A percentile compares a stretch with the other conserved stretches of the same genome.
phyloP scores from a whole-genome alignment of 139 green algal genomes.

The Volvox africanus region DNA sequence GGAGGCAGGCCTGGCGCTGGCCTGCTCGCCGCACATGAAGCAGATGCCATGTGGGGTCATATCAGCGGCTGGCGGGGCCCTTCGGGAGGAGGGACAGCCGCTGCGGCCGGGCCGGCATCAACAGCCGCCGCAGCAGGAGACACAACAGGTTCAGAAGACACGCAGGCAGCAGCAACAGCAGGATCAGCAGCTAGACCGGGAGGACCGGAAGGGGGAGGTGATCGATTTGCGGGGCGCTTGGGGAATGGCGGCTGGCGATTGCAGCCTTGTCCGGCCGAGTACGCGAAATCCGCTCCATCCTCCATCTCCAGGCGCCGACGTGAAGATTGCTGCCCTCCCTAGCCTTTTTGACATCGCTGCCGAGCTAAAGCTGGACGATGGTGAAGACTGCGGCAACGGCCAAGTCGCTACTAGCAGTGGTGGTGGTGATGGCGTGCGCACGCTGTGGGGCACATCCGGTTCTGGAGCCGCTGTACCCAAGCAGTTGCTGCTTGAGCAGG shows the following conservation, averaged over 20 bases:
- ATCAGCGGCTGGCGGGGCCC: not conserved
- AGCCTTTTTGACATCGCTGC: not conserved
- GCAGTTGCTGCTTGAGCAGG: not conserved
- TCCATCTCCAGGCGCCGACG: too few relatives aligned
- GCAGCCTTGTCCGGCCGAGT: not conserved
- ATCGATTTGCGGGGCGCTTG: slow-evolving; percentile 4
- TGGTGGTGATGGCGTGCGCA: too few relatives aligned
- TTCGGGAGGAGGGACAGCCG: not conserved
- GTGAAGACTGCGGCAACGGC: not conserved
- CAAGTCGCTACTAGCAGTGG: not conserved
- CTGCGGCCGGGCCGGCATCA: not conserved
- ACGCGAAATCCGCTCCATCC: too few relatives aligned
- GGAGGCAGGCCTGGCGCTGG: not conserved
- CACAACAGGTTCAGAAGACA: not conserved
- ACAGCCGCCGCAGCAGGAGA: not conserved
- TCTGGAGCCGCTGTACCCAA: not conserved
- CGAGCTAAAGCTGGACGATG: not conserved
- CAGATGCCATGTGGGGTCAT: not conserved
- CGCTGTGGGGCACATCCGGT: too few relatives aligned
- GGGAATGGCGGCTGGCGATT: not conserved
- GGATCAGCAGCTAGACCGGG: not conserved
- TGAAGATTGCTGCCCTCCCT: not conserved
- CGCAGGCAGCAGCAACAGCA: not conserved
- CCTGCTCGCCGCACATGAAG: not conserved
- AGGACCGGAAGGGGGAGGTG: not conserved